phyloP scores from a whole-genome alignment of 352 stramenopile genomes.

The Phytophthora foliorum region DNA sequence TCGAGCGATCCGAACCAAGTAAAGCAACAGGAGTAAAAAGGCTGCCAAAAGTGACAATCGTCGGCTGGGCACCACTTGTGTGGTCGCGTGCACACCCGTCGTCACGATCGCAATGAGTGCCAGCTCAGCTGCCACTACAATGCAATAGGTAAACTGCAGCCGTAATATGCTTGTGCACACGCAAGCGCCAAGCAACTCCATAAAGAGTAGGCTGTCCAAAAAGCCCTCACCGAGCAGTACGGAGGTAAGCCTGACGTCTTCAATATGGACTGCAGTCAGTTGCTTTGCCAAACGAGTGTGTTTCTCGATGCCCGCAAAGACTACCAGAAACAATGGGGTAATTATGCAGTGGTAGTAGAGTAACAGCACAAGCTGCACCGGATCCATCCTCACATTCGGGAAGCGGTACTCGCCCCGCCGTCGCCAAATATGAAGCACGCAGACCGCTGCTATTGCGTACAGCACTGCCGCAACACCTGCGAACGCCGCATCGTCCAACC shows the following conservation, averaged over 20 bases:
- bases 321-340: slow-evolving; percentile 44
- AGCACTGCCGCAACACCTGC: slow-evolving; percentile 31
- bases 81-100: slow-evolving; percentile 38
- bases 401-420: slow-evolving; percentile 47
- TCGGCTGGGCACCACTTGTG: slow-evolving; percentile 28
- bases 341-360: slow-evolving; percentile 57
- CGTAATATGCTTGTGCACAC: slow-evolving; percentile 55
- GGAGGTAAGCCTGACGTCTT: slow-evolving; percentile 23
- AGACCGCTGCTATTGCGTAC: slow-evolving; percentile 39
- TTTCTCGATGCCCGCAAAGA: slow-evolving; percentile 49
- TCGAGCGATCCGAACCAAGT: slow-evolving; percentile 52
- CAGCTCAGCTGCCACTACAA: slow-evolving; percentile 52
- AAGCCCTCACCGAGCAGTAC: slow-evolving; percentile 47
- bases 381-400: slow-evolving; percentile 40
- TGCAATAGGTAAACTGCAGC: slow-evolving; percentile 67
- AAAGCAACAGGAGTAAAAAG: slow-evolving; percentile 45
- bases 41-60: slow-evolving; percentile 32
- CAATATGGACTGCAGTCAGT: slow-evolving; percentile 17
- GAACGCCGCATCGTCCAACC: slow-evolving; percentile 40
- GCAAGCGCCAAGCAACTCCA: slow-evolving; percentile 48
- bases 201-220: slow-evolving; percentile 56
- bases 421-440: slow-evolving; percentile 38
- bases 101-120: slow-evolving; percentile 40
- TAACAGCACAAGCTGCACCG: slow-evolving; percentile 54
- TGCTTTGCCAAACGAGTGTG: slow-evolving; percentile 31